Percentiles rank a stretch among this genome's conserved stretches.
phyloP scores from a whole-genome alignment of 2,329 filamentous ascomycete species.

The Claviceps sp. region DNA sequence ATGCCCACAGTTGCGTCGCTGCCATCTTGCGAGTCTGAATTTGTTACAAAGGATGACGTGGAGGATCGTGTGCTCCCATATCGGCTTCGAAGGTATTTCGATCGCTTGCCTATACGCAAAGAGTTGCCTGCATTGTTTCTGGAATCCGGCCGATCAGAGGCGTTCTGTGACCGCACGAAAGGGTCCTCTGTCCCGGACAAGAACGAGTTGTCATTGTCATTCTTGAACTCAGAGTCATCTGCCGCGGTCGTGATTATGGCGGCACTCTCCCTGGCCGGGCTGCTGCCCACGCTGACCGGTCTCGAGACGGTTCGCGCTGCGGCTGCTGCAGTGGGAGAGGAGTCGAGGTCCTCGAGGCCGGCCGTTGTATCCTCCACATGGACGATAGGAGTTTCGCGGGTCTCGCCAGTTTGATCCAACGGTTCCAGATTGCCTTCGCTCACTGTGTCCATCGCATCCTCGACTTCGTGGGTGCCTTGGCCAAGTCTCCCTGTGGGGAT shows the following conservation, averaged over 20 bases:
- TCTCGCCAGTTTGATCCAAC: constrained; percentile 3
- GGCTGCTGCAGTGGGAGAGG: constrained; percentile 43
- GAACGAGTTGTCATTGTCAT: constrained; percentile 17
- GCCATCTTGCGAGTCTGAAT: constrained; percentile 41
- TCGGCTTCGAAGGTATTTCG: constrained; percentile 45
- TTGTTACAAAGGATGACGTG: constrained; percentile 44
- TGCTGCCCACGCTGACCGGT: constrained; percentile 32
- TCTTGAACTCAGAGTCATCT: constrained; percentile 12
- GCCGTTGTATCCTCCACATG: constrained; percentile 31
- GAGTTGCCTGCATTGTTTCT: constrained; percentile 30
- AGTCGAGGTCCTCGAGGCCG: constrained; percentile 38
- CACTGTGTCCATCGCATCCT: constrained; percentile 45
- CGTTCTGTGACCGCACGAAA: constrained; percentile 19
- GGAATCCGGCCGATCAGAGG: constrained; percentile 24
- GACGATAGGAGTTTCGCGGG: constrained; percentile 13
- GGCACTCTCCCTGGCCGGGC: constrained; percentile 3
- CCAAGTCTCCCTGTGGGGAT: constrained; percentile 32
- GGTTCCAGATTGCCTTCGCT: constrained; percentile 19
- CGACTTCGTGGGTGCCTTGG: constrained; percentile 22
- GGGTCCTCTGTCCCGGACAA: constrained; percentile 16
- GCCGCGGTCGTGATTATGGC: constrained; percentile 1
- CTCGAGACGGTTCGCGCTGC: constrained; percentile 40
- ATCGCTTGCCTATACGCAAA: constrained; percentile 31
- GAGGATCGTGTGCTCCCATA: constrained; percentile 47
- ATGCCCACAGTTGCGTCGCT: constrained; percentile 59